Evolutionary conservation across 176 grass and related monocot genomes (phyloP).

Genomic region (Aegilops speltoides): DNA sequence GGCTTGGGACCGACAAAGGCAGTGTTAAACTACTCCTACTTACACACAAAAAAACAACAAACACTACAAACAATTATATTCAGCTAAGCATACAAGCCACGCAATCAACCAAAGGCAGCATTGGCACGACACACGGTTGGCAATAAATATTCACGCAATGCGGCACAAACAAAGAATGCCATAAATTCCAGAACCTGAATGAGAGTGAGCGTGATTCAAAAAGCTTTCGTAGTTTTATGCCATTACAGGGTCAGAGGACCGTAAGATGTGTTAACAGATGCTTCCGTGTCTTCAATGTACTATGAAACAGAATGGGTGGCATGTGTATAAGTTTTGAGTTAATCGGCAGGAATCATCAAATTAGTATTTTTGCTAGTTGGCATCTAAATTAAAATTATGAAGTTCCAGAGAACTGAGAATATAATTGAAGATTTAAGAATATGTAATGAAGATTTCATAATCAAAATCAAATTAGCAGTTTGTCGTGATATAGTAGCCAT

Average conservation of each 20-base stretch:
- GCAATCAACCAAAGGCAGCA: too few species aligned
- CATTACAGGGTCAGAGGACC: background rate
- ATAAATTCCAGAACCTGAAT: background rate
- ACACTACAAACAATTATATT: too few species aligned
- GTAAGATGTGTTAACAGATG: background rate
- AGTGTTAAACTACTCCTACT: too few species aligned
- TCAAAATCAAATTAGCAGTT: too few species aligned
- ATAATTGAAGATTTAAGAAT: background rate
- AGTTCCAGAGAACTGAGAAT: background rate
- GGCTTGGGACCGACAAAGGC: too few species aligned
- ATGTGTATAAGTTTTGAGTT: too few species aligned
- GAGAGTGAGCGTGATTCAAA: background rate
- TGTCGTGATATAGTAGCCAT: too few species aligned
- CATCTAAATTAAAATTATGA: background rate
- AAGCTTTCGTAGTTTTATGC: background rate
- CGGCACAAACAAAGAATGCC: background rate
- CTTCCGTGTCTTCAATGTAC: background rate
- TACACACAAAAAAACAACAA: too few species aligned
- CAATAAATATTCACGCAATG: too few species aligned
- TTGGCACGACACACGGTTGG: too few species aligned
- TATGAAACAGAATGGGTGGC: background rate
- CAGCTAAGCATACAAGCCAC: too few species aligned
- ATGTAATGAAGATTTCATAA: too few species aligned
- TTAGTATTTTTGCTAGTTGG: background rate
- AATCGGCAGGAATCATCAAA: background rate